Evolutionary conservation across 2,329 filamentous ascomycete genomes (phyloP).

Genomic region (Coniochaeta sp.): DNA sequence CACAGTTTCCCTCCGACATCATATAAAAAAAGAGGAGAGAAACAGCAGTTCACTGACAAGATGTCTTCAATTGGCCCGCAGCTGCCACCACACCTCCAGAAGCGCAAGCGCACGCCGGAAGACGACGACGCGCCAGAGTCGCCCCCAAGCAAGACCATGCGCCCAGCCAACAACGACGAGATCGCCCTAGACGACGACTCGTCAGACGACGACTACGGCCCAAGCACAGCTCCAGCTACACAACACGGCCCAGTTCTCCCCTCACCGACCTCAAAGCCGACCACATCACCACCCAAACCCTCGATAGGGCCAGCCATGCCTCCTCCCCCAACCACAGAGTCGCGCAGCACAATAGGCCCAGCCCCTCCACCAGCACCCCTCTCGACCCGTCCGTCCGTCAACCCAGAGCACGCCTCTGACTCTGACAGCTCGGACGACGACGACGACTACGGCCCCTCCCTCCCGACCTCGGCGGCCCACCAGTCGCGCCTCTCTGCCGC

Average conservation of each 20-base stretch:
- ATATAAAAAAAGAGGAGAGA: neutral
- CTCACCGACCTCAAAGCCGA: constrained; percentile 18
- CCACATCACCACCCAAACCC: constrained; percentile 15
- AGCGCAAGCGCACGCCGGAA: constrained; percentile 50
- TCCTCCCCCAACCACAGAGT: constrained; percentile 10
- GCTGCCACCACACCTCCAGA: constrained; percentile 59
- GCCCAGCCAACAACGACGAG: constrained; percentile 42
- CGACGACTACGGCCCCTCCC: constrained; percentile 53
- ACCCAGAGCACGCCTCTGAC: constrained; percentile 14
- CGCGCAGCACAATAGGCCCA: constrained; percentile 11
- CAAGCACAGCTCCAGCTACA: constrained; percentile 18
- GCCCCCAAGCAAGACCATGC: constrained; percentile 38
- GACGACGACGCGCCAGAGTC: constrained; percentile 28
- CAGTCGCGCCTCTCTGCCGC: constrained; percentile 37
- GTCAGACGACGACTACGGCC: constrained; percentile 35
- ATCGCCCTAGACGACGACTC: constrained; percentile 35
- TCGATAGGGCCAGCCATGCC: constrained; percentile 26
- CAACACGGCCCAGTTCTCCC: constrained; percentile 23
- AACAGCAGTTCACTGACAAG: constrained; percentile 5
- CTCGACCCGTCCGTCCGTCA: constrained; percentile 25
- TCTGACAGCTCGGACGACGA: constrained; percentile 27
- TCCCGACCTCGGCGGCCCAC: constrained; percentile 34
- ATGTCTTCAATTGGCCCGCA: constrained; percentile 68
- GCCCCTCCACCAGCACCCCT: constrained; percentile 30
- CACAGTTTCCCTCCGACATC: neutral